Evolutionary conservation across 371 early-diverging fungal genomes (phyloP), one percentile per base, ranked within the genome.

Genomic region (Syncephalis plumigaleata): DNA sequence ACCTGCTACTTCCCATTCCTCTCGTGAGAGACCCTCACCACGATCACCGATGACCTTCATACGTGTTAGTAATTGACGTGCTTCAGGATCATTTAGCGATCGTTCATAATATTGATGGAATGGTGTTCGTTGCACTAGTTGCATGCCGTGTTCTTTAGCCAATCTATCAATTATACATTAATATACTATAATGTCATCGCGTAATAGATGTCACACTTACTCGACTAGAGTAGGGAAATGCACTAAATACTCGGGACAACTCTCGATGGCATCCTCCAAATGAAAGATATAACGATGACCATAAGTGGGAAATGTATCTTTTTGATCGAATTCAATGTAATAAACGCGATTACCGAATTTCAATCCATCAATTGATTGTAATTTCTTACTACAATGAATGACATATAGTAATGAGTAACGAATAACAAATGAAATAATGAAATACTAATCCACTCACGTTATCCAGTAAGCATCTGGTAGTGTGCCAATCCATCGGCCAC

Each of bases 201-300:
- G n/a, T 39, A 37, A 37, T 25, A 37, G 43, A 20, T 9, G 7
- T 37, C 15, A 22, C 1, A 54, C 65, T 52, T 70, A 86, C 90
- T 52, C 64, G 56, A 68, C 67, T 51, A 91, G 73, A 0, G 77
- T 82, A 1, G 72, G 76, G 59, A 88, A 84, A 47, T 90, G 84
- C 0, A 94, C 84, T 22, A 99, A 65, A 62, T 91, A 98, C 64
- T 99, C 99, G 1, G 95, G 90, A 58, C 98, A 97, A 56, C 93
- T 87, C 45, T 89, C 81, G 2, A 99, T 87, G 0, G 99, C 99
- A 61, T 99, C 99, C 42, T 77, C 80, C 17, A 99, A 70, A 52
- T 84, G 76, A 66, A 98, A 99, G 67, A 74, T 73, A 61, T 98
- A 98, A 42, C 79, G 75, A 54, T 79, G 74, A 1, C 96, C 96